Percentiles rank a stretch among this genome's conserved stretches.
Conservation (phyloP, 345 rosid species). For the Lagerstroemia speciosa region DNA sequence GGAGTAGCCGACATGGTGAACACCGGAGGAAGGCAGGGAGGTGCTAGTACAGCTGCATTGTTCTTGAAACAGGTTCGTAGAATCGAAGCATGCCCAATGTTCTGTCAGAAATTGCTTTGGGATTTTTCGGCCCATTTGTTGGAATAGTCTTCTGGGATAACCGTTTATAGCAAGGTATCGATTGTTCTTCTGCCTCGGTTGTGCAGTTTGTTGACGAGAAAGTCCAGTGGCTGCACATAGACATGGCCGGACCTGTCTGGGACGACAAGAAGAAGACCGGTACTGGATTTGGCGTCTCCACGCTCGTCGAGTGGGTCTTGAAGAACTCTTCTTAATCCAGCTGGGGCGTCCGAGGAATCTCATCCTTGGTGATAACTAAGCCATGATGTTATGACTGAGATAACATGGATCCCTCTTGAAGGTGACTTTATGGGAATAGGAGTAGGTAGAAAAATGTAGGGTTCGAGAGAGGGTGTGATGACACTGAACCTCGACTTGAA, state of each 20-base stretch:
- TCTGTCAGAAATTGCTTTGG: background rate
- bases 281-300: constrained; percentile 77
- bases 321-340: constrained; percentile 37
- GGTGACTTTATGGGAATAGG: too few species aligned
- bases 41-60: constrained; percentile 83
- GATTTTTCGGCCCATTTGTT: background rate
- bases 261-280: constrained; percentile 67
- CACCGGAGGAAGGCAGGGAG: constrained; percentile 78
- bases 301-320: constrained; percentile 90
- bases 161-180: background rate
- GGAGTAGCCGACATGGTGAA: constrained; percentile 96
- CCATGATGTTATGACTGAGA: too few species aligned
- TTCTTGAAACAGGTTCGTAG: constrained; percentile 63
- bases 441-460: too few species aligned
- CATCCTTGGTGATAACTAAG: too few species aligned
- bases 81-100: background rate
- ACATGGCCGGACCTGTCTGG: constrained; percentile 95
- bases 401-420: too few species aligned
- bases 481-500: too few species aligned
- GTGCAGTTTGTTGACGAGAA: constrained; percentile 77
- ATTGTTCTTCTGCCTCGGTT: background rate
- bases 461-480: too few species aligned
- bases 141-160: background rate
- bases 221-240: constrained; percentile 99
- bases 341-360: too few species aligned